Evolutionary conservation across 169 alveolate genomes (phyloP).

Genomic region (Plasmodium berghei): DNA sequence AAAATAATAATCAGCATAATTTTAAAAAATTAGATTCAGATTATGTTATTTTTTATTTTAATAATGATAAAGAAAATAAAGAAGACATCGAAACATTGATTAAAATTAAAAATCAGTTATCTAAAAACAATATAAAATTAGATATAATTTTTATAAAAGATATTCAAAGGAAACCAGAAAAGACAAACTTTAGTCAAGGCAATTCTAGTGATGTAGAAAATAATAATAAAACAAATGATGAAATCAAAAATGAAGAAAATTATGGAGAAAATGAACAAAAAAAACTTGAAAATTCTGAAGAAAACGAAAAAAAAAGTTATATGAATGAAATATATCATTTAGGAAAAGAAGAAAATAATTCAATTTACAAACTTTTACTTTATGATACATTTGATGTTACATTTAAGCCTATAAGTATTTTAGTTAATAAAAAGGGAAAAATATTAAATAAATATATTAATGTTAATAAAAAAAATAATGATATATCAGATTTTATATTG

Average conservation of each 20-base stretch:
- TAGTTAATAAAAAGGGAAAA: slow-evolving; percentile 62
- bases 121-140: slow-evolving; percentile 31
- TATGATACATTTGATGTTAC: slow-evolving; percentile 66
- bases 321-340: slow-evolving; percentile 49
- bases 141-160: slow-evolving; percentile 59
- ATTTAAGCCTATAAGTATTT: slow-evolving; percentile 50
- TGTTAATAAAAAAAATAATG: slow-evolving; percentile 51
- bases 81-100: slow-evolving; percentile 43
- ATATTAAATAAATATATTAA: slow-evolving; percentile 57
- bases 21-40: slow-evolving; percentile 62
- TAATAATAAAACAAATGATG: not conserved
- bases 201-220: not conserved
- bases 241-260: not conserved
- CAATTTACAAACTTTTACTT: slow-evolving; percentile 38
- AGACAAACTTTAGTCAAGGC: not conserved
- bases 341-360: slow-evolving; percentile 60
- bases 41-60: slow-evolving; percentile 47
- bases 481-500: slow-evolving; percentile 34
- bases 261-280: not conserved
- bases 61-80: slow-evolving; percentile 54
- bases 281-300: no score
- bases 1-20: slow-evolving; percentile 31
- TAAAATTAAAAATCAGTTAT: slow-evolving; percentile 34
- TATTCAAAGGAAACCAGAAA: slow-evolving; percentile 23
- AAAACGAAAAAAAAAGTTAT: slow-evolving; percentile 9